Percentiles rank a stretch among this genome's conserved stretches.
These are phyloP conservation scores for Cyberlindnera lachancei DNA, from an alignment of 805 yeast species.

Conservation along the genomic window DNA sequence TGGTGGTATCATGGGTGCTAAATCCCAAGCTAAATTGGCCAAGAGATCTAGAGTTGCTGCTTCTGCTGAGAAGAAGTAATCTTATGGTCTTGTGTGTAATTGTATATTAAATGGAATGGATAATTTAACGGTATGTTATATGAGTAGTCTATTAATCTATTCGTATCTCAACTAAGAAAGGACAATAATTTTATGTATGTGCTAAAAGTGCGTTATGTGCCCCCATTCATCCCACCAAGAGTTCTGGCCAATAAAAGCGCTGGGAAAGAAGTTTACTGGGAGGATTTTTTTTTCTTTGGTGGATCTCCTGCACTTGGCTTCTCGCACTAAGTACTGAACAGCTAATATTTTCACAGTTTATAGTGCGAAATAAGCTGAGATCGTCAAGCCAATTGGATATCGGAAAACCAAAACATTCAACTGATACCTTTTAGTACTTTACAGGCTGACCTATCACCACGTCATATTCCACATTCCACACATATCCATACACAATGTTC, in stretches of 20 bases:
- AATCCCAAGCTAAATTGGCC: conserved; percentile 76
- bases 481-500: conserved; percentile 22
- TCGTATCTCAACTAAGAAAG: no score
- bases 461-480: neutral
- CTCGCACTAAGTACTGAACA: no score
- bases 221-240: no score
- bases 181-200: neutral
- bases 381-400: no score
- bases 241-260: conserved; percentile 16
- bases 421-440: neutral
- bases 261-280: conserved; percentile 8
- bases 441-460: no score
- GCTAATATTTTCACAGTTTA: no score
- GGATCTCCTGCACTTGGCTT: no score
- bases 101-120: no score
- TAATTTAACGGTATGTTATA: neutral
- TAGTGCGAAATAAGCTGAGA: no score
- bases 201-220: no score
- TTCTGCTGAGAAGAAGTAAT: conserved; percentile 13
- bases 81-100: no score
- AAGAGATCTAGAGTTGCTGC: conserved; percentile 19
- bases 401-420: neutral
- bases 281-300: neutral
- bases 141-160: neutral
- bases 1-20: conserved; percentile 97